phyloP scores from a whole-genome alignment of 2,329 filamentous ascomycete species.

The Alternaria tenuissima region DNA sequence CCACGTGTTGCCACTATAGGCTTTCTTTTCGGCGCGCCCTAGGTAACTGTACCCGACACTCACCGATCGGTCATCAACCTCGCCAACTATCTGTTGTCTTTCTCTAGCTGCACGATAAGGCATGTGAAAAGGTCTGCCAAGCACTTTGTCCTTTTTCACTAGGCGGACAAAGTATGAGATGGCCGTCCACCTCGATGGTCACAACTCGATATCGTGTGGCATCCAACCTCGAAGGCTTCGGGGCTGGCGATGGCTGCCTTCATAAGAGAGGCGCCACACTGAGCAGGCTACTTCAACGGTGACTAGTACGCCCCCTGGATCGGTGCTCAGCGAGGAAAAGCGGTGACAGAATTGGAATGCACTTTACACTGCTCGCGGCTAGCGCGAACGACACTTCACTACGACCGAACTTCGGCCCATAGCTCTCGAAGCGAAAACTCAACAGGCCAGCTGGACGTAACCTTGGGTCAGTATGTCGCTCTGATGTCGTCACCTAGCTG shows the following conservation, averaged over 20 bases:
- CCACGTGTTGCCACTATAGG: conserved; percentile 9
- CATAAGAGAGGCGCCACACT: not conserved
- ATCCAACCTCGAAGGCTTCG: not conserved
- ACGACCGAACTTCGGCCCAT: conserved; percentile 32
- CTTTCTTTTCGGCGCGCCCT: not conserved
- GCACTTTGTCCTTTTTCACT: not conserved
- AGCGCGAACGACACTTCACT: conserved; percentile 19
- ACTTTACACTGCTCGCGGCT: conserved; percentile 16
- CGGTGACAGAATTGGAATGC: conserved; percentile 33
- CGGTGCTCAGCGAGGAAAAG: conserved; percentile 25
- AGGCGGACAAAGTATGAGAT: not conserved
- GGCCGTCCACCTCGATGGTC: not conserved
- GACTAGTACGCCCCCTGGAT: conserved; percentile 2
- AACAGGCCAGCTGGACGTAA: conserved; percentile 15
- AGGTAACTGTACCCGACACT: conserved; percentile 4
- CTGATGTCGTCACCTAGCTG: conserved; percentile 7
- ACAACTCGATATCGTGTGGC: not conserved
- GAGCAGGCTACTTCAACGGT: conserved; percentile 11
- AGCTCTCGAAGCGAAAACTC: conserved; percentile 2
- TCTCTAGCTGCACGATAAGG: conserved; percentile 3
- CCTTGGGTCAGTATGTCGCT: conserved; percentile 4
- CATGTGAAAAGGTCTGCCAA: not conserved
- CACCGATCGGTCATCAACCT: conserved; percentile 3
- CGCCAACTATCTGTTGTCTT: not conserved
- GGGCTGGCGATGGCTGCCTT: not conserved